Percentiles rank a stretch among this genome's conserved stretches.
phyloP scores from a whole-genome alignment of 1,139 yeast genomes.

The Hyphopichia wangnamkhiaoensis region DNA sequence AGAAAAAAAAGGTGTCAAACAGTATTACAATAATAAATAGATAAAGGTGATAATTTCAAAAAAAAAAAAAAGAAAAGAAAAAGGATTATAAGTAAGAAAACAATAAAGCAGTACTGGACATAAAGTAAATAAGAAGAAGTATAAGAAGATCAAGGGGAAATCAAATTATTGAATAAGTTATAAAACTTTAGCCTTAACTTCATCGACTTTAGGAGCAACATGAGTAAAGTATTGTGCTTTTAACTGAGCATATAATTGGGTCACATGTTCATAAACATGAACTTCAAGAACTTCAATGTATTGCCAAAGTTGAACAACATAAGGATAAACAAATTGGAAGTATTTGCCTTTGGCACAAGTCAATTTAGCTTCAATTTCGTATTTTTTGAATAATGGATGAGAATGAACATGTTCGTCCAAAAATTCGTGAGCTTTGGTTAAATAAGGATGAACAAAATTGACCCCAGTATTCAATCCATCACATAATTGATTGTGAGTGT shows the following conservation, averaged over 20 bases:
- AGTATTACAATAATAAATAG: neutral
- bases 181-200: constrained; percentile 4
- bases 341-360: constrained; percentile 16
- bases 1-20: too few species aligned
- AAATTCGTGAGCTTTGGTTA: constrained; percentile 25
- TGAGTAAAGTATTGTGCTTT: constrained; percentile 1
- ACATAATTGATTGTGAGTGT: constrained; percentile 38
- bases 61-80: neutral
- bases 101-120: neutral
- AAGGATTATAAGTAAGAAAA: neutral
- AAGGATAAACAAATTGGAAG: constrained; percentile 26
- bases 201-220: constrained; percentile 4
- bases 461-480: constrained; percentile 33
- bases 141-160: neutral
- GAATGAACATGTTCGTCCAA: constrained; percentile 41
- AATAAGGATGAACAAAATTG: constrained; percentile 33
- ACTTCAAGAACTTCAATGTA: constrained; percentile 33
- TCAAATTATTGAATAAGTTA: neutral
- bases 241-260: constrained; percentile 13
- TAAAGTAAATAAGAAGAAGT: neutral
- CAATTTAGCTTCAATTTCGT: constrained; percentile 33
- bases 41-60: too few species aligned
- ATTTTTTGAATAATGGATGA: constrained; percentile 36
- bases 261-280: constrained; percentile 22
- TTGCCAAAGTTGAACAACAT: constrained; percentile 30